Evolutionary conservation across 1,284 basidiomycete genomes (phyloP).

Genomic region (Cryptococcus wingfieldii): DNA sequence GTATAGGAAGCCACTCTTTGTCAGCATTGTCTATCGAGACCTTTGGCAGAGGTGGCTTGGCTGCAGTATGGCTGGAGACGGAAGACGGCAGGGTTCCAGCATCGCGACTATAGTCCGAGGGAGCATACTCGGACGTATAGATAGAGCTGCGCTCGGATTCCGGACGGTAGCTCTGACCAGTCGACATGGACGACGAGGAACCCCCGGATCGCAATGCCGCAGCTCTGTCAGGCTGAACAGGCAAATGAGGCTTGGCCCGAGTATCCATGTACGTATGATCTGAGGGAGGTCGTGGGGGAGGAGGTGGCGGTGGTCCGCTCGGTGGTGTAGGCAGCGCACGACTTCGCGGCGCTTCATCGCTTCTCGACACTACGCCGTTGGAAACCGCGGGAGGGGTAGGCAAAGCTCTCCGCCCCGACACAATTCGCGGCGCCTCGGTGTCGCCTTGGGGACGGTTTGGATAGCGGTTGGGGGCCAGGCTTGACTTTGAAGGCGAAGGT

Average conservation of each 20-base stretch:
- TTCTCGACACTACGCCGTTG: neutral
- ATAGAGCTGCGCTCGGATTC: neutral
- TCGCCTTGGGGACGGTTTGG: neutral
- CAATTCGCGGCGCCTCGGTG: neutral
- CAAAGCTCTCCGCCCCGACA: conserved; percentile 9
- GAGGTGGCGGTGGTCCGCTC: conserved; percentile 8
- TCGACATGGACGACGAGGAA: neutral
- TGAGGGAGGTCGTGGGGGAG: conserved; percentile 11
- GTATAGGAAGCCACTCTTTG: conserved; percentile 15
- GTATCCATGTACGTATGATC: neutral
- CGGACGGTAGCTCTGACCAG: neutral
- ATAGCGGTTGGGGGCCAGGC: conserved; percentile 7
- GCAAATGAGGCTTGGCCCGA: neutral
- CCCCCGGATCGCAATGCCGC: neutral
- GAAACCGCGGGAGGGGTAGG: conserved; percentile 12
- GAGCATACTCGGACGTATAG: conserved; percentile 9
- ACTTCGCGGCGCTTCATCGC: neutral
- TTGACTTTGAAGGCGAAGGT: conserved; percentile 10
- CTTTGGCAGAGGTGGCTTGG: conserved; percentile 1
- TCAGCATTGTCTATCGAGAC: neutral
- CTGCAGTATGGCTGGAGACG: neutral
- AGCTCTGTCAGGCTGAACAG: neutral
- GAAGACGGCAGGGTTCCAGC: neutral
- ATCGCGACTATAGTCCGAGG: neutral
- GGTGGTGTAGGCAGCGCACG: conserved; percentile 10